A percentile compares a stretch with the other conserved stretches of the same genome.
These are phyloP conservation scores for Mentha longifolia DNA, from an alignment of 257 asterid genomes.

Conservation along the genomic window DNA sequence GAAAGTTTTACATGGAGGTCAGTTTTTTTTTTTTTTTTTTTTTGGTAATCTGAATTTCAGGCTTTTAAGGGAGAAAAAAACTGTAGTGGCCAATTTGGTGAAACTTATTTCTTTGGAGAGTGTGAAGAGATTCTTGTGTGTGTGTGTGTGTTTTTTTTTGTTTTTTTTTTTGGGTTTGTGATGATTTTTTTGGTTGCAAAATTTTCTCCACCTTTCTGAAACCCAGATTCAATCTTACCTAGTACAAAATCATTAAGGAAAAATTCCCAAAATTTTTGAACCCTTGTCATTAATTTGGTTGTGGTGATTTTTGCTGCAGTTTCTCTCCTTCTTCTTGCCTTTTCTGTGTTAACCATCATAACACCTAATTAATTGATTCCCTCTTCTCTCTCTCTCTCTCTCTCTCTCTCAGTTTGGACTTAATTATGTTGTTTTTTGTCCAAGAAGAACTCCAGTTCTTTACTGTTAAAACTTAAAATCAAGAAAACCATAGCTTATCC, in stretches of 20 bases:
- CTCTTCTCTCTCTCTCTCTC: slow-evolving; percentile 2
- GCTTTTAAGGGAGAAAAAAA: slow-evolving; percentile 12
- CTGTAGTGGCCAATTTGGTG: slow-evolving; percentile 40
- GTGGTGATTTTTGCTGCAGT: background rate
- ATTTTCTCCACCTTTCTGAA: slow-evolving; percentile 18
- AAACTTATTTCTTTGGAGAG: slow-evolving; percentile 26
- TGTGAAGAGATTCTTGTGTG: slow-evolving; percentile 32
- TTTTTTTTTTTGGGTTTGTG: background rate
- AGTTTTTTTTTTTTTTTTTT: slow-evolving; percentile 10
- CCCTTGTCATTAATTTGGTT: background rate
- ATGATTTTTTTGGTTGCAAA: slow-evolving; percentile 17
- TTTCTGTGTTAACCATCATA: background rate
- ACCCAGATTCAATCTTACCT: slow-evolving; percentile 28
- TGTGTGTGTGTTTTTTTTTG: too few species aligned
- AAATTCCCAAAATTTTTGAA: background rate
- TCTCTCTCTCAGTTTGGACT: background rate
- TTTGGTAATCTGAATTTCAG: slow-evolving; percentile 32
- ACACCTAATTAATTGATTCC: background rate
- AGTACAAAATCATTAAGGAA: background rate
- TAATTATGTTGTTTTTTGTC: background rate
- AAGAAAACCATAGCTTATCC: background rate
- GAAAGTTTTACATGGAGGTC: slow-evolving; percentile 25
- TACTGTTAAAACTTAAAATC: background rate
- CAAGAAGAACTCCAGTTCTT: too few species aligned
- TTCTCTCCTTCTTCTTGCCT: background rate